Base-by-base conservation (phyloP, 208 protist species). In the Tritrichomonas foetus region DNA sequence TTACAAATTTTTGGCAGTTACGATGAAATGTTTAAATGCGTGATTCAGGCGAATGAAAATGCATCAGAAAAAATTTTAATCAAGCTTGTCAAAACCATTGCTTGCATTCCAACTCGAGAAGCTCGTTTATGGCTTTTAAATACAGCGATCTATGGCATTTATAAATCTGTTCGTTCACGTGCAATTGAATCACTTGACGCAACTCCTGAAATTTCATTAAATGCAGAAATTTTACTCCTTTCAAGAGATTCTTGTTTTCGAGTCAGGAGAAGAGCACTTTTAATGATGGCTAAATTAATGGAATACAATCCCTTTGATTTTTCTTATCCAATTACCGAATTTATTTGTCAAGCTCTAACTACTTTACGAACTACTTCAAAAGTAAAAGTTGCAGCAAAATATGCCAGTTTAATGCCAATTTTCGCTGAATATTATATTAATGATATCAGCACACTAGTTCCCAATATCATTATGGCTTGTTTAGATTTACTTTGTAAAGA, bases 251-350 rank as follows among this genome's bases (percentile, higher is more conserved):
- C 78, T 20, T 89, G n/a, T 8, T 89, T 89, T 50, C 33, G 30
- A 44, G 78, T 89, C 0, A 0, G 78, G 20, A 27, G 78, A 39
- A 49, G n/a, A 89, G 78, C 47, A 39, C 27, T 89, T 0, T 39
- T 57, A 57, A 16, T 89, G 0, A 49, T 89, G 11, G 25, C 47
- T 9, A n/a, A 61, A 16, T 50, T 89, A 1, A 33, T 47, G 0
- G 47, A 89, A 16, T 89, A 39, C 39, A 89, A 89, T 89, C 78
- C 78, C 39, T 89, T 61, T 30, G 78, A 89, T 36, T 53, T 61
- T 30, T 39, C 44, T 61, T 47, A 14, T 3, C 20, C 78, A 39
- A n/a, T 89, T 16, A 57, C 41, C 3, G 78, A 89, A 39, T 89
- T 47, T 36, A 22, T 57, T 1, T 39, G 27, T 27, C 27, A 57